These are phyloP conservation scores for Metschnikowia orientalis DNA, from an alignment of 805 yeast genomes.

Conservation along the genomic window DNA sequence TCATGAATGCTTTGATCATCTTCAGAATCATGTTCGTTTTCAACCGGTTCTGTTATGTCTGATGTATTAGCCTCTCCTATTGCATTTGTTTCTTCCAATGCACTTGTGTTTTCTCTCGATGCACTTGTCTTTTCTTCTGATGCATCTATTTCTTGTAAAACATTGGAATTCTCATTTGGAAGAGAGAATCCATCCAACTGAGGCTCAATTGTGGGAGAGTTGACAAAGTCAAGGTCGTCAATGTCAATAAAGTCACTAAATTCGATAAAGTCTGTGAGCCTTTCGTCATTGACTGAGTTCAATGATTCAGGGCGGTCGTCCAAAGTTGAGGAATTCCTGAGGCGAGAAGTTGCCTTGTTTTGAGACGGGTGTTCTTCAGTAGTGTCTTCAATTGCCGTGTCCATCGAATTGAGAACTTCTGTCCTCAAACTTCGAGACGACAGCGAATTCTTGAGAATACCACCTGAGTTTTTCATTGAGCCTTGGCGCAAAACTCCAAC, in stretches of 20 bases:
- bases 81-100: no score
- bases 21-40: no score
- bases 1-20: no score
- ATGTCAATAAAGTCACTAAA: conserved; percentile 39
- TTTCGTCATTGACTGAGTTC: conserved; percentile 10
- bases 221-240: conserved; percentile 30
- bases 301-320: not conserved
- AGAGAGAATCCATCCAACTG: not conserved
- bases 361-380: conserved; percentile 1
- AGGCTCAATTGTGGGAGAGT: conserved; percentile 7
- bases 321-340: not conserved
- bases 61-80: no score
- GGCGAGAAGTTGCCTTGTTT: no score
- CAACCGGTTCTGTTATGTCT: no score
- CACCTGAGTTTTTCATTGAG: conserved; percentile 30
- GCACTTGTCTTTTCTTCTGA: not conserved
- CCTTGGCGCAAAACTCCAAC: conserved; percentile 16
- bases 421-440: conserved; percentile 20
- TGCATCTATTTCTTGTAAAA: not conserved
- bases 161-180: not conserved
- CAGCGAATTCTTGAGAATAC: conserved; percentile 36
- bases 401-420: conserved; percentile 12
- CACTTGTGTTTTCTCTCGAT: no score
- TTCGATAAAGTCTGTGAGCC: conserved; percentile 33
- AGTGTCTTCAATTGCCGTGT: conserved; percentile 5